Conservation (phyloP, 2,329 filamentous ascomycete species). For the Diaporthe caulivora region DNA sequence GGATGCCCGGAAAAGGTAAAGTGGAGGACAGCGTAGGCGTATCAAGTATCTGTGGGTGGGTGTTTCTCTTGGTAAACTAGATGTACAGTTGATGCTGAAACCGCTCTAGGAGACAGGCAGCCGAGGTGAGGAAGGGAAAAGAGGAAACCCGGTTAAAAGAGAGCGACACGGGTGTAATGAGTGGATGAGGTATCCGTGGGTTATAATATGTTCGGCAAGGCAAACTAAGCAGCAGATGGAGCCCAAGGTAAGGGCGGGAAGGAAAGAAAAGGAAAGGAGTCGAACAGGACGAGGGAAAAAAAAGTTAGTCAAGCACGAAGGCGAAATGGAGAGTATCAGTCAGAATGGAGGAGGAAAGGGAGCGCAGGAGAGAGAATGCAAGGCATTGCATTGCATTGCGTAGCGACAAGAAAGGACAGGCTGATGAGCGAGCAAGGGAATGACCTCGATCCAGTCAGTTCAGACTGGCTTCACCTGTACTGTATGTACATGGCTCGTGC, state of each 20-base stretch:
- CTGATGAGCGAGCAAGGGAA: constrained; percentile 30
- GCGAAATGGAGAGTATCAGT: constrained; percentile 38
- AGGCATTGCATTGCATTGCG: constrained; percentile 36
- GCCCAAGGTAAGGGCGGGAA: constrained; percentile 37
- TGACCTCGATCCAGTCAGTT: constrained; percentile 34
- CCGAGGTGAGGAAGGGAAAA: constrained; percentile 31
- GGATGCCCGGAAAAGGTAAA: constrained; percentile 13
- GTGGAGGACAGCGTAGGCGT: constrained; percentile 23
- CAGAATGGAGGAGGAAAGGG: constrained; percentile 38
- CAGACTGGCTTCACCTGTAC: constrained; percentile 18
- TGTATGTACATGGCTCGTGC: constrained; percentile 27
- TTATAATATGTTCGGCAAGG: constrained; percentile 36
- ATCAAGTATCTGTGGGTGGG: constrained; percentile 31
- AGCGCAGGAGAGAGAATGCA: constrained; percentile 37
- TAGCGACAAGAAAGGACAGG: constrained; percentile 38
- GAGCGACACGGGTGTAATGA: constrained; percentile 35
- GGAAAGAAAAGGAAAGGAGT: constrained; percentile 33
- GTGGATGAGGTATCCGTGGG: constrained; percentile 36
- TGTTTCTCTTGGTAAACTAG: constrained; percentile 20
- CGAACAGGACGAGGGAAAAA: constrained; percentile 17
- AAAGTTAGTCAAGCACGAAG: constrained; percentile 36
- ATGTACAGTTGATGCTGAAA: constrained; percentile 33
- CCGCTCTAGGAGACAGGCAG: constrained; percentile 36
- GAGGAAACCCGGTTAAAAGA: constrained; percentile 38
- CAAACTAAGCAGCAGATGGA: constrained; percentile 27